Evolutionary conservation across 495 filamentous ascomycete species (phyloP).

Genomic region (Neurospora sp.): DNA sequence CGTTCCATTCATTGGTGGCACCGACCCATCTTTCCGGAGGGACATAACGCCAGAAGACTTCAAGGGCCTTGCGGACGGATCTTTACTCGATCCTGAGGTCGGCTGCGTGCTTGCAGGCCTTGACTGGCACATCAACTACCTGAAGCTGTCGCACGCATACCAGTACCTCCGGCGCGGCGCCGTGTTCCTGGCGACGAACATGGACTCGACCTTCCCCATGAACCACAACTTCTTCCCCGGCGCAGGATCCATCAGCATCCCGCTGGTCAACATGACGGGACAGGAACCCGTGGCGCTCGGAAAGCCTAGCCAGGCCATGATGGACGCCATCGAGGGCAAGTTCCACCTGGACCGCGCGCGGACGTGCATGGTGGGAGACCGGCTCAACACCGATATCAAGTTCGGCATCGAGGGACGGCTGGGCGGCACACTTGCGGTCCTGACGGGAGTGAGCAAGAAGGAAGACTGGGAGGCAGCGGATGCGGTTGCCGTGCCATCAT

Average conservation of each 20-base stretch:
- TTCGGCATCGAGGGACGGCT: conserved; percentile 88
- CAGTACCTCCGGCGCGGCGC: conserved; percentile 79
- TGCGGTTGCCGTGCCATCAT: conserved; percentile 54
- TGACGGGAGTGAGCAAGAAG: conserved; percentile 81
- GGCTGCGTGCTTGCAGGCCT: conserved; percentile 81
- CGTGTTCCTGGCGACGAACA: conserved; percentile 89
- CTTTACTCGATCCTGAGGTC: conserved; percentile 73
- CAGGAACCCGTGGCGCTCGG: conserved; percentile 67
- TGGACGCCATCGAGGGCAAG: conserved; percentile 96
- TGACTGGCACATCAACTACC: conserved; percentile 89
- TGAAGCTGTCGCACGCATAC: conserved; percentile 74
- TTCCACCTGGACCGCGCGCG: conserved; percentile 74
- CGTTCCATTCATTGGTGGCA: conserved; percentile 77
- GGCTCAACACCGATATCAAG: conserved; percentile 88
- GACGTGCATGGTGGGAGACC: conserved; percentile 94
- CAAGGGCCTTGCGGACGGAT: conserved; percentile 60
- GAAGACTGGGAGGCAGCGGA: conserved; percentile 64
- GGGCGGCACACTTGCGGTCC: conserved; percentile 81
- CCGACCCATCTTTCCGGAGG: conserved; percentile 66
- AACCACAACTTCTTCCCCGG: conserved; percentile 79
- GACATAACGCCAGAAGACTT: conserved; percentile 75
- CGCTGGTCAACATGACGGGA: conserved; percentile 64
- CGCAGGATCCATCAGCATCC: conserved; percentile 72
- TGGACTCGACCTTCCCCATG: conserved; percentile 75
- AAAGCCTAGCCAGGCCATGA: conserved; percentile 97